Percentiles rank a stretch among this genome's conserved stretches.
These are phyloP conservation scores for Cryptococcus floricola DNA, from an alignment of 1,284 basidiomycete species.

Conservation along the genomic window DNA sequence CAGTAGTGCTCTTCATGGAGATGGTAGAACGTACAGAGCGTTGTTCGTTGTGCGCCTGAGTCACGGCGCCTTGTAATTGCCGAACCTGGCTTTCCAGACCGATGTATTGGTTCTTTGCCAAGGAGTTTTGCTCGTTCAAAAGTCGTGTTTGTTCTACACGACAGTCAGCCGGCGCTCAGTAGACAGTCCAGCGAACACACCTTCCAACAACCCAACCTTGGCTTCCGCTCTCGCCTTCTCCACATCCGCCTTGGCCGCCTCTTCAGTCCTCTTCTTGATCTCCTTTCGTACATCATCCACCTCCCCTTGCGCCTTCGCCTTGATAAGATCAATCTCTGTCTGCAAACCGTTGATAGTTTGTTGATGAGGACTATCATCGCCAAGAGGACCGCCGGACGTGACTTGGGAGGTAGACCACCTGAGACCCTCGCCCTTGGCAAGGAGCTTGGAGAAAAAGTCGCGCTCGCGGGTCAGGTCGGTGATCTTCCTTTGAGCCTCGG, in stretches of 20 bases:
- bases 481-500: slow-evolving; percentile 63
- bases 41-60: slow-evolving; percentile 34
- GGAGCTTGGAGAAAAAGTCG: slow-evolving; percentile 75
- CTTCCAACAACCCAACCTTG: slow-evolving; percentile 65
- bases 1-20: background rate
- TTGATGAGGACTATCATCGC: slow-evolving; percentile 18
- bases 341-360: slow-evolving; percentile 31
- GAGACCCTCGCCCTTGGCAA: slow-evolving; percentile 50
- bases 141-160: slow-evolving; percentile 45
- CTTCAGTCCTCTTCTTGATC: slow-evolving; percentile 62
- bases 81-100: slow-evolving; percentile 36
- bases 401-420: slow-evolving; percentile 18
- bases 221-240: slow-evolving; percentile 75
- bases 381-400: slow-evolving; percentile 15
- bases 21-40: slow-evolving; percentile 23
- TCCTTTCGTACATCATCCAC: slow-evolving; percentile 65
- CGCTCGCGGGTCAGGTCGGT: slow-evolving; percentile 80
- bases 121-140: slow-evolving; percentile 37
- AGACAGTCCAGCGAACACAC: slow-evolving; percentile 49
- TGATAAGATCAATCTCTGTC: slow-evolving; percentile 60
- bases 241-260: slow-evolving; percentile 62
- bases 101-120: slow-evolving; percentile 42
- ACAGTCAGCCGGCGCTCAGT: background rate
- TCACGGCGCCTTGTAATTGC: slow-evolving; percentile 34
- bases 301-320: slow-evolving; percentile 63